A percentile compares a stretch with the other conserved stretches of the same genome.
Evolutionary conservation across 2,329 filamentous ascomycete genomes (phyloP).

Genomic region (Coniochaeta sp.): DNA sequence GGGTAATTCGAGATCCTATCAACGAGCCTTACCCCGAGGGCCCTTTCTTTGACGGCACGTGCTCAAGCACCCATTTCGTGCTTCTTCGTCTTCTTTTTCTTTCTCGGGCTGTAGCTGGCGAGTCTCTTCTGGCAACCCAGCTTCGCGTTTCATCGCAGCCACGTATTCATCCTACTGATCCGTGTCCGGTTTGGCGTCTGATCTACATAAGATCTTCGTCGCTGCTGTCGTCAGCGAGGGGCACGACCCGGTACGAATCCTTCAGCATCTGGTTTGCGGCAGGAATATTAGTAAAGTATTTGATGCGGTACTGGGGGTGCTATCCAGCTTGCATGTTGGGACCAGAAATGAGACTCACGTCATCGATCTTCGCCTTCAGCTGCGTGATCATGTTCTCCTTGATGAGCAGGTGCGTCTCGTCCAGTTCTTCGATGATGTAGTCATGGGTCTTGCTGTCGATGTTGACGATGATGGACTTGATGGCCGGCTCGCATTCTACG

Average conservation of each 20-base stretch:
- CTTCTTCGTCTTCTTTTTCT: no score
- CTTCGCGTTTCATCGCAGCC: no score
- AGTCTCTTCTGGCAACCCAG: no score
- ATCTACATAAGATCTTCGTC: background rate
- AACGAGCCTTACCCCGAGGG: no score
- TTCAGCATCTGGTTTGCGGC: background rate
- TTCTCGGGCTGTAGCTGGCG: no score
- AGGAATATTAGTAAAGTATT: no score
- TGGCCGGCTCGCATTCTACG: conserved; percentile 77
- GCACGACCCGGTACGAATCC: background rate
- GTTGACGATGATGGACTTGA: conserved; percentile 77
- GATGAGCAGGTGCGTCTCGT: conserved; percentile 68
- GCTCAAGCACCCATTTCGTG: no score
- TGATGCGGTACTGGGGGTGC: no score
- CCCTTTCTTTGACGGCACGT: no score
- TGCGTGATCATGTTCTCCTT: conserved; percentile 65
- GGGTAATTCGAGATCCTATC: no score
- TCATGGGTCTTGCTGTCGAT: conserved; percentile 65
- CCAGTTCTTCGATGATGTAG: conserved; percentile 73
- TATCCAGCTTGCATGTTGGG: no score
- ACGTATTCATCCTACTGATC: background rate
- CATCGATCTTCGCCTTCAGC: conserved; percentile 62
- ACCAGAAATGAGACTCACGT: conserved; percentile 37
- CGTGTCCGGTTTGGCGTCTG: background rate
- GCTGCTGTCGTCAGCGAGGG: background rate